Conservation (phyloP, 2,329 filamentous ascomycete genomes). For the Daldinia sp. region DNA sequence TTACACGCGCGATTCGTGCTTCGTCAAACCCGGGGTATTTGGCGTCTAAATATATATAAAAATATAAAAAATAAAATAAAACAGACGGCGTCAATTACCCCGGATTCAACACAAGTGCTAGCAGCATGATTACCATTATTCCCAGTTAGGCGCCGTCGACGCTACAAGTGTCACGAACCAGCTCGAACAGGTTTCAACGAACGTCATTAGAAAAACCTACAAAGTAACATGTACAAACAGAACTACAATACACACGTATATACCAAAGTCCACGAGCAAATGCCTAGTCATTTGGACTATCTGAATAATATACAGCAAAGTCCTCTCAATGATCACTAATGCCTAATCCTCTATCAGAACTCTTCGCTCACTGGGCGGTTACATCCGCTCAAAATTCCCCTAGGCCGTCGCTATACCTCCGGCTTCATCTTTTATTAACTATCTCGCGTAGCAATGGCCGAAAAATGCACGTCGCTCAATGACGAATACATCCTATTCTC, state of each 20-base stretch:
- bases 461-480: slow-evolving; percentile 27
- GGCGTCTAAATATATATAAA: too few species aligned
- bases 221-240: slow-evolving; percentile 2
- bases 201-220: slow-evolving; percentile 1
- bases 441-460: slow-evolving; percentile 39
- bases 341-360: slow-evolving; percentile 41
- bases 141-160: neutral
- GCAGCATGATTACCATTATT: neutral
- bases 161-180: neutral
- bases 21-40: slow-evolving; percentile 14
- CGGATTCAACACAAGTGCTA: slow-evolving; percentile 6
- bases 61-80: too few species aligned
- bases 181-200: neutral
- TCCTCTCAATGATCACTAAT: slow-evolving; percentile 39
- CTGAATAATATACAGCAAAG: slow-evolving; percentile 50
- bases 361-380: slow-evolving; percentile 37
- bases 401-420: slow-evolving; percentile 33
- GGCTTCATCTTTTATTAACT: slow-evolving; percentile 41
- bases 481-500: slow-evolving; percentile 21
- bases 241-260: slow-evolving; percentile 22
- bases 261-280: slow-evolving; percentile 19
- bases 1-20: slow-evolving; percentile 7
- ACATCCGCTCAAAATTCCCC: slow-evolving; percentile 35
- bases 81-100: slow-evolving; percentile 7
- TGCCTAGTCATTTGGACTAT: slow-evolving; percentile 45